Conservation (phyloP, 495 filamentous ascomycete genomes). For the Cercophora samala region DNA sequence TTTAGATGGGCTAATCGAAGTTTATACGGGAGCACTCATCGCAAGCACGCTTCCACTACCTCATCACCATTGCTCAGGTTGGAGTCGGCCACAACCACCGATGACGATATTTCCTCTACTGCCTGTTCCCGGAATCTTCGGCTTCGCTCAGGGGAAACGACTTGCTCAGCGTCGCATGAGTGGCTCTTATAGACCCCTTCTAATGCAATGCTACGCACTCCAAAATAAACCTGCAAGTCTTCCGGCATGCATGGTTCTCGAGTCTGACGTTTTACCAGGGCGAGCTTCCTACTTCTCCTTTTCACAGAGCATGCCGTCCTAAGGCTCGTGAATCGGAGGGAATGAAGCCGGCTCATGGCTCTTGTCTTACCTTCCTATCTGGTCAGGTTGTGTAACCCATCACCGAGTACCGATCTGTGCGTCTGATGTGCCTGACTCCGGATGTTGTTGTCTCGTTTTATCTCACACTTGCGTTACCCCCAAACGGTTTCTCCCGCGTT, state of each 20-base stretch:
- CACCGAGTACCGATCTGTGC: not conserved
- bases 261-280: not conserved
- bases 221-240: no score
- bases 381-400: not conserved
- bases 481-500: not conserved
- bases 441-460: not conserved
- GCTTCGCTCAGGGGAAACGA: no score
- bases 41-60: no score
- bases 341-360: not conserved
- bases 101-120: no score
- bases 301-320: no score
- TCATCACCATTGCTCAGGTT: no score
- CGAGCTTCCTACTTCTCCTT: not conserved
- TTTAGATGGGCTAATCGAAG: no score
- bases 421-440: not conserved
- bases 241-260: not conserved
- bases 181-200: not conserved
- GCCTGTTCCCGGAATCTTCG: no score
- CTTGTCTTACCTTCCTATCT: not conserved
- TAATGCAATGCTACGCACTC: not conserved
- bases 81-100: no score
- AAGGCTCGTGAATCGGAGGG: not conserved
- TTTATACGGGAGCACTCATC: no score
- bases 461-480: not conserved
- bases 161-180: not conserved